A percentile compares a stretch with the other conserved stretches of the same genome.
phyloP scores from a whole-genome alignment of 2,329 filamentous ascomycete species.

The Magnaporthiopsis incrustans region DNA sequence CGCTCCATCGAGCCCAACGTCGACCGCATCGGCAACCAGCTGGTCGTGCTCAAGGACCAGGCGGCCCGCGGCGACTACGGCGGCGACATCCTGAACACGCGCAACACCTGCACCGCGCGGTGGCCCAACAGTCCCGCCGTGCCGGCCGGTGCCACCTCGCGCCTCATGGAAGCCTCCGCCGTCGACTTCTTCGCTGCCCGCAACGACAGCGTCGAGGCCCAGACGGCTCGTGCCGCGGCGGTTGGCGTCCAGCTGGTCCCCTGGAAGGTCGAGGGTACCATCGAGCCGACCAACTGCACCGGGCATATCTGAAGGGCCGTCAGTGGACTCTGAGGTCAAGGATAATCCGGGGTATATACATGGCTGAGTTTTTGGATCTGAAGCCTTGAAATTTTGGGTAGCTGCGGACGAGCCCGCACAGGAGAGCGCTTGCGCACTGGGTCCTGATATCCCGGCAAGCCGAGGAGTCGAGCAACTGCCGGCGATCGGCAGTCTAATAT shows the following conservation, averaged over 20 bases:
- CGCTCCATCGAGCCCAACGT: conserved; percentile 2
- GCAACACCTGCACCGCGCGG: conserved; percentile 1
- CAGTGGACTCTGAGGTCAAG: too few relatives aligned
- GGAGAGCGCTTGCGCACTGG: too few relatives aligned
- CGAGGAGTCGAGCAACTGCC: too few relatives aligned
- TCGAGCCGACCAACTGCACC: not conserved
- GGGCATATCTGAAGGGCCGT: not conserved
- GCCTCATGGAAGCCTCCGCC: not conserved
- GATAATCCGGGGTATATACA: not conserved
- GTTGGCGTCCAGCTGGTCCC: not conserved
- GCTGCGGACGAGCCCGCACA: too few relatives aligned
- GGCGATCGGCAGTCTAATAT: too few relatives aligned
- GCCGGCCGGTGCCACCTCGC: not conserved
- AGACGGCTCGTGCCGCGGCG: not conserved
- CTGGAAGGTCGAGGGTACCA: not conserved
- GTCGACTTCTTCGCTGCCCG: not conserved
- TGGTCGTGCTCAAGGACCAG: conserved; percentile 7
- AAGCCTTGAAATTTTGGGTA: too few relatives aligned
- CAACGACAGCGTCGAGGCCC: conserved; percentile 5
- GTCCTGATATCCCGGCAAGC: too few relatives aligned
- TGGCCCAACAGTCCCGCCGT: conserved; percentile 1
- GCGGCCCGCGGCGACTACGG: conserved; percentile 4
- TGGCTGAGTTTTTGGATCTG: too few relatives aligned
- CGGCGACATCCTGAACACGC: conserved; percentile 1
- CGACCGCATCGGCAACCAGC: conserved; percentile 6